Base-by-base conservation (phyloP, 2,329 filamentous ascomycete species). In the Ambrosiella xylebori region DNA sequence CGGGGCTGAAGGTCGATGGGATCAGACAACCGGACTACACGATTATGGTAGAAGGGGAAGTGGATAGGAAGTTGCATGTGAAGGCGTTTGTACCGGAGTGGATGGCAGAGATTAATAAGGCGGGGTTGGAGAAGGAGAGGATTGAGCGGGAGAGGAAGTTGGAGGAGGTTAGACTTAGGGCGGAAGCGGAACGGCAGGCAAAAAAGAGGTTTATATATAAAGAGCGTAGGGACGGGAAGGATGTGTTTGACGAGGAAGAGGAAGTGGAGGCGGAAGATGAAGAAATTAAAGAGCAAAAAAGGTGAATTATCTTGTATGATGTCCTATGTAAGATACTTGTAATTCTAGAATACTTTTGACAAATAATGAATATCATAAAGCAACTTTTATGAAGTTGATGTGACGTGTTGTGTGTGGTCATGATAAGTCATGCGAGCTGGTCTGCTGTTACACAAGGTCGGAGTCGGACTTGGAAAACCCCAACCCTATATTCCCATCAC, bases 81-180 rank as follows among this genome's bases (percentile, higher is more conserved):
- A 89, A 86, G 72, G 88, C 91, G 0, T 86, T 95, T 69, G 82
- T 96, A 64, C 89, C 90, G 0, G 74, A 81, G 45, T 97, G 91
- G 91, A 58, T 82, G 66, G 71, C 74, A 57, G 64, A 64, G 17
- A 70, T 70, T 12, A 63, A 79, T 51, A 66, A 69, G 54, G 15
- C 35, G 17, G 54, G 52, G 49, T 19, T 53, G 56, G 51, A 35
- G 56, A 51, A 55, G 37, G 52, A 44, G 39, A 19, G 8, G 47
- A 19, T 27, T 9, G 17, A 51, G 27, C 7, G 27, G 47, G 19
- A 2, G 8, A 27, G 9, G 8, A 36, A 51, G 47, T 15, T 27
- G 47, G 47, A 15, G 17, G 19, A 51, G 47, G 35, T n/a, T 9
- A 51, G 38, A 19, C 9, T 27, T 35, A 13, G 19, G 56, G 44